Conservation (phyloP, 225 moss, liverwort and hornwort genomes). For the Asterella californica region DNA sequence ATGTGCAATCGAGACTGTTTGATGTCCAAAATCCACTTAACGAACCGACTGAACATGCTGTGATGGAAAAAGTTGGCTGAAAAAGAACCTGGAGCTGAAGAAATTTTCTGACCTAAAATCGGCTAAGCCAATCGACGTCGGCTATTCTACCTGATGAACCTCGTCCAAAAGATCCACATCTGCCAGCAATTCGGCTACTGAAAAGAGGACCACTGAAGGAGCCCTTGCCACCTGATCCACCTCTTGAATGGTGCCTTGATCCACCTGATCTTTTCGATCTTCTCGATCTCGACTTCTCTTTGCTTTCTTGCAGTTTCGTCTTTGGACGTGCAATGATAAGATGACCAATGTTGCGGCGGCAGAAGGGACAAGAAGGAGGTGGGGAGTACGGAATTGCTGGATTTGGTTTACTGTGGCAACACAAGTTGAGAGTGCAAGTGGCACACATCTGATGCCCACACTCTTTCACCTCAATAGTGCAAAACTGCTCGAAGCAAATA, state of each 20-base stretch:
- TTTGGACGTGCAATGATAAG: constrained; percentile 51
- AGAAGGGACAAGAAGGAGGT: constrained; percentile 55
- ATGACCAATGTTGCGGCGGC: constrained; percentile 51
- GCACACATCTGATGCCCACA: constrained; percentile 70
- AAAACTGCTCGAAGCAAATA: constrained; percentile 59
- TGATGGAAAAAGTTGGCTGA: not conserved
- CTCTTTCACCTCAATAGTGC: constrained; percentile 58
- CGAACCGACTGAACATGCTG: not conserved
- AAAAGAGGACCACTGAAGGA: constrained; percentile 31
- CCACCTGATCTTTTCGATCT: constrained; percentile 21
- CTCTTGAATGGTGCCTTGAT: constrained; percentile 22
- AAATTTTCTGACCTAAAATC: not conserved
- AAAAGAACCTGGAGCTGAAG: not conserved
- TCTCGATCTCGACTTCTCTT: constrained; percentile 31
- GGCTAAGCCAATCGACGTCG: constrained; percentile 26
- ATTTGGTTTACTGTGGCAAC: constrained; percentile 61
- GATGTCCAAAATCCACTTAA: too few species aligned
- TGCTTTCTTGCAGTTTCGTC: constrained; percentile 24
- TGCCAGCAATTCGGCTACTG: constrained; percentile 10
- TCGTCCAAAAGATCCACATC: constrained; percentile 25
- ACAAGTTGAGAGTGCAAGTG: constrained; percentile 51
- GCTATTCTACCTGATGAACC: constrained; percentile 29
- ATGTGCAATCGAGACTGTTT: not conserved
- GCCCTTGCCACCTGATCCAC: constrained; percentile 34
- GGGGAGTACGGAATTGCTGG: constrained; percentile 46